phyloP scores from a whole-genome alignment of 129 eudicot species.

The Tagetes erecta region DNA sequence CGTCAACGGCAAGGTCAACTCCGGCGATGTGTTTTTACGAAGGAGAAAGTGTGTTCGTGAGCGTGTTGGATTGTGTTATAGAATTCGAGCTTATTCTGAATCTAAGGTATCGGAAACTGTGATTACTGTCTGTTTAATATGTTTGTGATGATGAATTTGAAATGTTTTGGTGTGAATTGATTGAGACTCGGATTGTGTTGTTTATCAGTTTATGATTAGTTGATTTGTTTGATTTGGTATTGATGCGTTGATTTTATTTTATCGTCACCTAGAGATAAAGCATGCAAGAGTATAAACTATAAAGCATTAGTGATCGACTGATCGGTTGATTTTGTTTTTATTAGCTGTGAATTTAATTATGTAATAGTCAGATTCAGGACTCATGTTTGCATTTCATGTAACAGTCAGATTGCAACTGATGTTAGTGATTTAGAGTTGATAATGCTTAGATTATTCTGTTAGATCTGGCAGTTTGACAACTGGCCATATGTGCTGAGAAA shows the following conservation, averaged over 20 bases:
- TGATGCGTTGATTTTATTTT: slow-evolving; percentile 1
- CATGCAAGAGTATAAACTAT: too few species aligned
- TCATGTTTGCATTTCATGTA: slow-evolving; percentile 7
- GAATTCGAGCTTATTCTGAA: slow-evolving; percentile 30
- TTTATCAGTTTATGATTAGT: not conserved
- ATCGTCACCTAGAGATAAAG: too few species aligned
- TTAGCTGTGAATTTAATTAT: not conserved
- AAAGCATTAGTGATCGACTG: not conserved
- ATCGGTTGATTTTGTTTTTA: not conserved
- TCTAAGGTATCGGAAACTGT: slow-evolving; percentile 25
- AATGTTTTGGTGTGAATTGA: not conserved
- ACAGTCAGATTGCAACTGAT: not conserved
- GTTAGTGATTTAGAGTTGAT: slow-evolving; percentile 2
- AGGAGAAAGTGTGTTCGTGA: slow-evolving; percentile 9
- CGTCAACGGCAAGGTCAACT: slow-evolving; percentile 25
- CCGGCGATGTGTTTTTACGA: slow-evolving; percentile 5
- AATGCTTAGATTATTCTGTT: not conserved
- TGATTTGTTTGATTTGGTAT: slow-evolving; percentile 3
- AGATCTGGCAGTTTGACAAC: slow-evolving; percentile 7
- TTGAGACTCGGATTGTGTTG: slow-evolving; percentile 9
- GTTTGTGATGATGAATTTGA: not conserved
- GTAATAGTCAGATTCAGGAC: not conserved
- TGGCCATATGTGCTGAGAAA: not conserved
- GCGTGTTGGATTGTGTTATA: slow-evolving; percentile 1
- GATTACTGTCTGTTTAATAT: not conserved